Evolutionary conservation across 31 red algal species (phyloP).

Genomic region (Odonthalia washingtoniensis): DNA sequence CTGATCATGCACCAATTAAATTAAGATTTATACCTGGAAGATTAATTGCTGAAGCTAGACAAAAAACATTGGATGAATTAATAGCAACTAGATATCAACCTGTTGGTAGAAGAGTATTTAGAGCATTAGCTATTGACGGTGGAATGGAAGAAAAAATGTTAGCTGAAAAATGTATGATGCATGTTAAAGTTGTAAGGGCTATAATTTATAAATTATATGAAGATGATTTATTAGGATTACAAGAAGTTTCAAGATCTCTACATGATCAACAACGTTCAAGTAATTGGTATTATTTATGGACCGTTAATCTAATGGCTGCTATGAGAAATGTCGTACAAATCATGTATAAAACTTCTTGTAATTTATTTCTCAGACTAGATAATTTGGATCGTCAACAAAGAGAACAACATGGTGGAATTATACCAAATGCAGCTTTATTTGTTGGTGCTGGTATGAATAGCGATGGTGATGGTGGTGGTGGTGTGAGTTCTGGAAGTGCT

Average conservation of each 20-base stretch:
- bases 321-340: slow-evolving; percentile 39
- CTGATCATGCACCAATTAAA: slow-evolving; percentile 34
- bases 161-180: slow-evolving; percentile 63
- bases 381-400: slow-evolving; percentile 28
- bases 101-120: slow-evolving; percentile 50
- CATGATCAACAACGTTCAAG: slow-evolving; percentile 65
- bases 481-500: too few relatives aligned
- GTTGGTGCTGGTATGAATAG: too few relatives aligned
- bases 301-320: slow-evolving; percentile 45
- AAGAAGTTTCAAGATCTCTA: slow-evolving; percentile 66
- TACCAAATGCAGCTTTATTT: slow-evolving; percentile 1
- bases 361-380: slow-evolving; percentile 58
- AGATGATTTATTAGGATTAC: slow-evolving; percentile 51
- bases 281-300: slow-evolving; percentile 76
- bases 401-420: too few relatives aligned
- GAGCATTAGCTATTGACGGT: slow-evolving; percentile 59
- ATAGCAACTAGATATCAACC: slow-evolving; percentile 32
- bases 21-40: slow-evolving; percentile 61
- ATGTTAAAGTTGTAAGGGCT: slow-evolving; percentile 56
- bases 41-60: slow-evolving; percentile 42
- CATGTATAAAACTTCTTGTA: slow-evolving; percentile 62
- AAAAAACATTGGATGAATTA: slow-evolving; percentile 56
- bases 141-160: slow-evolving; percentile 72
- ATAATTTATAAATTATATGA: slow-evolving; percentile 58
- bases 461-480: too few relatives aligned